Evolutionary conservation across 1,284 basidiomycete species (phyloP).

Genomic region (Moesziomyces aphidis): DNA sequence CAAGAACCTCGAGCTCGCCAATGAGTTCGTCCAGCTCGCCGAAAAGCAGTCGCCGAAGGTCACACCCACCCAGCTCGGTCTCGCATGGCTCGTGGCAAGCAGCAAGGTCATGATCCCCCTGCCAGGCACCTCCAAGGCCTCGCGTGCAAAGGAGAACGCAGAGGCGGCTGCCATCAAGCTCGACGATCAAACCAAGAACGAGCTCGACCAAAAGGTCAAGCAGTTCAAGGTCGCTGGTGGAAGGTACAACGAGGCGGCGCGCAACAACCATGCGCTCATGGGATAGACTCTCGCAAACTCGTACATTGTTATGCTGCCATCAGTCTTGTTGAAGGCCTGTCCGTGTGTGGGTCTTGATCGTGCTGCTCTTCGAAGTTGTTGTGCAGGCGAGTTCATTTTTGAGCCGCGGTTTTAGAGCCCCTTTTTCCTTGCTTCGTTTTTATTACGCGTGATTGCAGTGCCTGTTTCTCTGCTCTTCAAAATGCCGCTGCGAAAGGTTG

Average conservation of each 20-base stretch:
- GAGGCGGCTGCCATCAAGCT: conserved; percentile 56
- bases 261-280: conserved; percentile 23
- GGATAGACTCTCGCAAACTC: conserved; percentile 7
- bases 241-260: conserved; percentile 28
- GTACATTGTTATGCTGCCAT: no score
- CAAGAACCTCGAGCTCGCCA: conserved; percentile 73
- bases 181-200: conserved; percentile 45
- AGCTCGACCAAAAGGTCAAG: conserved; percentile 46
- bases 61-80: conserved; percentile 73
- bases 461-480: no score
- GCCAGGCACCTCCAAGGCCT: conserved; percentile 70
- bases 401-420: no score
- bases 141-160: conserved; percentile 63
- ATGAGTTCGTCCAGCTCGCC: conserved; percentile 68
- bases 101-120: conserved; percentile 72
- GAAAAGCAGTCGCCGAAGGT: conserved; percentile 54
- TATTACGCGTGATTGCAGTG: no score
- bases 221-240: conserved; percentile 34
- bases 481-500: no score
- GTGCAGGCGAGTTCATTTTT: no score
- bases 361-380: not conserved
- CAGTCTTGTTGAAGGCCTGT: no score
- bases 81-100: conserved; percentile 74
- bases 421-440: no score
- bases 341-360: no score